Conservation (phyloP, 805 yeast species). For the Pichia heedii region DNA sequence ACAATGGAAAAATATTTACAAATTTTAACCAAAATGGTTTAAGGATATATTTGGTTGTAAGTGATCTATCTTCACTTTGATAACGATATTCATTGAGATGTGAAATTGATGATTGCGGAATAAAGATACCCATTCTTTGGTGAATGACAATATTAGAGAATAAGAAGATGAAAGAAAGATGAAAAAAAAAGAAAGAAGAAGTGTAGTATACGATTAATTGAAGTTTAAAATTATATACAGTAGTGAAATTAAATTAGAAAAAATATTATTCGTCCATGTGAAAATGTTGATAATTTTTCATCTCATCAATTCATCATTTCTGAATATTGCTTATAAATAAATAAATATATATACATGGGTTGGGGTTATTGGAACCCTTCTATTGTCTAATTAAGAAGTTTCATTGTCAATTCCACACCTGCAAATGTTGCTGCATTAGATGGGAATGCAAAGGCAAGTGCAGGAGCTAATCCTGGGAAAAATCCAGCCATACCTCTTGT, state of each 20-base stretch:
- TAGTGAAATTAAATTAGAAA: no score
- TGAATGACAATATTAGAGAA: not conserved
- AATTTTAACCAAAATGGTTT: conserved; percentile 78
- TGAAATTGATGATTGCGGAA: conserved; percentile 6
- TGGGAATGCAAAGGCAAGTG: conserved; percentile 88
- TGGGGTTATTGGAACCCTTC: no score
- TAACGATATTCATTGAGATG: conserved; percentile 29
- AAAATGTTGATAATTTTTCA: no score
- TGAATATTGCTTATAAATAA: no score
- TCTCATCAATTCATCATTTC: no score
- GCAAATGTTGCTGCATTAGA: conserved; percentile 98
- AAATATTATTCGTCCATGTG: no score
- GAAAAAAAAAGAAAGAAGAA: not conserved
- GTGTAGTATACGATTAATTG: no score
- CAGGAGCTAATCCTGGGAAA: conserved; percentile 98
- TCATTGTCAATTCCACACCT: conserved; percentile 77
- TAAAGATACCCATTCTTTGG: conserved; percentile 11
- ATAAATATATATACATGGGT: no score
- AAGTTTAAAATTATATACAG: no score
- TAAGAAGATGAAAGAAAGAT: not conserved
- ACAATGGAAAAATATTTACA: conserved; percentile 65
- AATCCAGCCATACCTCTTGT: conserved; percentile 83
- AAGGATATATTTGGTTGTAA: conserved; percentile 62
- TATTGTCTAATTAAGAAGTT: conserved; percentile 15
- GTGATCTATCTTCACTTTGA: conserved; percentile 73